A percentile compares a stretch with the other conserved stretches of the same genome.
Evolutionary conservation across 257 asterid species (phyloP).

Genomic region (Craterostigma plantagineum): DNA sequence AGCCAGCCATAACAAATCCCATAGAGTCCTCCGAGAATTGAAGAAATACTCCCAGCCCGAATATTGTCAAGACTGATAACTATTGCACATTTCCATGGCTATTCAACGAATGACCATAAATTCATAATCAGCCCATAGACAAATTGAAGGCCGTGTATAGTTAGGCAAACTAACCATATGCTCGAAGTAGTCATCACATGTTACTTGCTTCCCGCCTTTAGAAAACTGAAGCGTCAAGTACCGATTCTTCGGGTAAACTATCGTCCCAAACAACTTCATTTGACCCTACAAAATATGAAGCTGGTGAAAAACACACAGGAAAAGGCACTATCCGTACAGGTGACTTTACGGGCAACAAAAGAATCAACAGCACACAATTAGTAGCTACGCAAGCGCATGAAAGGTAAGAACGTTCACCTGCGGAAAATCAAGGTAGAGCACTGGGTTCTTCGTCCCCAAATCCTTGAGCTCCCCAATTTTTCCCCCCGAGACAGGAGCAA

Average conservation of each 20-base stretch:
- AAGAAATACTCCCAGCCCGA: too few relatives aligned
- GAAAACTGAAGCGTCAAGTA: constrained; percentile 79
- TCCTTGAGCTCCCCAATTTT: constrained; percentile 74
- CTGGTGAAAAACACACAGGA: background rate
- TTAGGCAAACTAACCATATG: constrained; percentile 75
- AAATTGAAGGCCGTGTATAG: background rate
- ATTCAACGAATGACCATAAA: background rate
- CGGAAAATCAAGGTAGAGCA: constrained; percentile 77
- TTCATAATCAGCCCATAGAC: constrained; percentile 1
- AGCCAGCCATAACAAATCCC: too few relatives aligned
- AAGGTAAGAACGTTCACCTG: constrained; percentile 30
- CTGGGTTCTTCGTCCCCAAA: constrained; percentile 77
- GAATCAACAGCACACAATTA: background rate
- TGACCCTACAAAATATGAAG: constrained; percentile 35
- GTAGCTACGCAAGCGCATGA: background rate
- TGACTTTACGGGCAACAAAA: too few relatives aligned
- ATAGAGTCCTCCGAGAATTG: too few relatives aligned
- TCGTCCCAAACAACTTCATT: constrained; percentile 89
- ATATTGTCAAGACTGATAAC: too few relatives aligned
- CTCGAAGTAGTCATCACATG: constrained; percentile 75
- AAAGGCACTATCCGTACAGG: too few relatives aligned
- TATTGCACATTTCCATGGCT: too few relatives aligned
- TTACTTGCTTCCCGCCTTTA: constrained; percentile 74
- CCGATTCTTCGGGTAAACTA: constrained; percentile 69
- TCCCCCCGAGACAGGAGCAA: constrained; percentile 69